These are phyloP conservation scores for Ganoderma boninense DNA, from an alignment of 1,284 basidiomycete species.

Conservation along the genomic window DNA sequence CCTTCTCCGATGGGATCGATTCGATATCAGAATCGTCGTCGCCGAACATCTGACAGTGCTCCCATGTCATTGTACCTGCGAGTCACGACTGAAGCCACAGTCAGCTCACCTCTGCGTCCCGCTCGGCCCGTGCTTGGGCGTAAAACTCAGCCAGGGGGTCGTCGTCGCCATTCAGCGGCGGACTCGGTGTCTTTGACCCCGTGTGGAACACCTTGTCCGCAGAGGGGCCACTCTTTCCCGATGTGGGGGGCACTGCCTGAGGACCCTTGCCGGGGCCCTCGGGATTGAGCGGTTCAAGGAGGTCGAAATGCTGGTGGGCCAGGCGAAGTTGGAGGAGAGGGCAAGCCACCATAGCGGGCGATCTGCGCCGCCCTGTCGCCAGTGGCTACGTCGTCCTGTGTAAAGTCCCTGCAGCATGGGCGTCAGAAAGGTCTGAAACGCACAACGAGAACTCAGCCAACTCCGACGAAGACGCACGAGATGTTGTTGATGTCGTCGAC, in stretches of 20 bases:
- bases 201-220: neutral
- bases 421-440: slow-evolving; percentile 16
- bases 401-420: slow-evolving; percentile 34
- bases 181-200: neutral
- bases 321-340: slow-evolving; percentile 24
- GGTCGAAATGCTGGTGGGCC: neutral
- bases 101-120: slow-evolving; percentile 49
- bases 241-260: slow-evolving; percentile 6
- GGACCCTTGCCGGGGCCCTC: neutral
- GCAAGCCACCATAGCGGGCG: slow-evolving; percentile 16
- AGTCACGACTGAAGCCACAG: neutral
- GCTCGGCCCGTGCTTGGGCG: slow-evolving; percentile 57
- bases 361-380: slow-evolving; percentile 23
- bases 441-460: slow-evolving; percentile 1
- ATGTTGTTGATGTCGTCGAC: slow-evolving; percentile 31
- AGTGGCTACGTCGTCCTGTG: slow-evolving; percentile 27
- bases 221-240: neutral
- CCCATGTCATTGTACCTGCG: slow-evolving; percentile 13
- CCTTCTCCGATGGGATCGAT: slow-evolving; percentile 3
- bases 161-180: slow-evolving; percentile 22
- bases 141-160: slow-evolving; percentile 75
- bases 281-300: neutral
- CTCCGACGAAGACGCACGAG: slow-evolving; percentile 33
- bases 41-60: slow-evolving; percentile 21
- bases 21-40: slow-evolving; percentile 21